A percentile compares a stretch with the other conserved stretches of the same genome.
These are phyloP conservation scores for Nicotiana tomentosiformis DNA, from an alignment of 257 asterid species.

Conservation along the genomic window DNA sequence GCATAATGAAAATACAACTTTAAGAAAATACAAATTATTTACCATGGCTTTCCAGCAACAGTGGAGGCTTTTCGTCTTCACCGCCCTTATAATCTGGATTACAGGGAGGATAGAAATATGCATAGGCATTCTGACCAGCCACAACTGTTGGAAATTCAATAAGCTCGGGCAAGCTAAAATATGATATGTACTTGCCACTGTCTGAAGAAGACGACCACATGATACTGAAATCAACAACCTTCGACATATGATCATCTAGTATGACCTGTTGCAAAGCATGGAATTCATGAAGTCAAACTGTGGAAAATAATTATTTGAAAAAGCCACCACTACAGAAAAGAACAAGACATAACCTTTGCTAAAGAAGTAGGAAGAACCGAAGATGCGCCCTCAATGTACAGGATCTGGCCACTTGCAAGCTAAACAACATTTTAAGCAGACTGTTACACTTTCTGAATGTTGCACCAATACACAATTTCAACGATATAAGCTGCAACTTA, in stretches of 20 bases:
- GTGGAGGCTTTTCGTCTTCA: constrained; percentile 78
- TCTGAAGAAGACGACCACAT: constrained; percentile 68
- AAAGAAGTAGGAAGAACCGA: constrained; percentile 66
- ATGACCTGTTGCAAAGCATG: constrained; percentile 39
- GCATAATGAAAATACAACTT: neutral
- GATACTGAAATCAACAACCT: constrained; percentile 54
- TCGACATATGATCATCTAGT: constrained; percentile 57
- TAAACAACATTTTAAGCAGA: constrained; percentile 16
- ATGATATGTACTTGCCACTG: constrained; percentile 34
- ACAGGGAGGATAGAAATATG: constrained; percentile 87
- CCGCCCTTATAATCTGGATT: constrained; percentile 68
- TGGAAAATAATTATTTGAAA: neutral
- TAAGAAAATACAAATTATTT: constrained; percentile 1
- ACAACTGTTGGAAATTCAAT: constrained; percentile 87
- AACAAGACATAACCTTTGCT: constrained; percentile 54
- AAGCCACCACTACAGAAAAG: neutral
- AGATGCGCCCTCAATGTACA: constrained; percentile 90
- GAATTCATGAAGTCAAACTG: neutral
- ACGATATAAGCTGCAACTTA: constrained; percentile 18
- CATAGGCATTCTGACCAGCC: constrained; percentile 84
- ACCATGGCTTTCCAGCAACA: constrained; percentile 92
- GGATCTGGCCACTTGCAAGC: constrained; percentile 50
- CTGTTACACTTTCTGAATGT: neutral
- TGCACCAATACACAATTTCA: neutral
- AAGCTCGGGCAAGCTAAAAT: constrained; percentile 69